Base-by-base conservation (phyloP, 768 basidiomycete genomes). In the Dioszegia aurantiaca region DNA sequence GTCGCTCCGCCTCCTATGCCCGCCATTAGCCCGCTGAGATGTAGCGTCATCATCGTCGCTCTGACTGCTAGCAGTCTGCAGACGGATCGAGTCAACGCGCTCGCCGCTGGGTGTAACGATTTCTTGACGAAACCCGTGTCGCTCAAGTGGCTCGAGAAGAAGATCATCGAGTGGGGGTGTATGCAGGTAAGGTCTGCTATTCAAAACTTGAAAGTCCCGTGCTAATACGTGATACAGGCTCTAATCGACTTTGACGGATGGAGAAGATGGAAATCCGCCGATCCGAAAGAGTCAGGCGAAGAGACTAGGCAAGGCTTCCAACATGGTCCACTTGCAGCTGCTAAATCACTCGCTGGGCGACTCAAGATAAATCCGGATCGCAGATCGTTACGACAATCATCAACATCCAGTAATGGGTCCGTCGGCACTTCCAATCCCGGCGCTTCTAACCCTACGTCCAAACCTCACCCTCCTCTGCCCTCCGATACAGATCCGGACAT, bases 81-180 rank as follows among this genome's bases (percentile, higher is more conserved):
- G 73, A 86, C 85, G 60, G 95, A 99, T 81, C 86, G 95, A 80
- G 90, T 97, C 45, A 87, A 87, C 19, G 95, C 95, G n/a, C 85
- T 99, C 37, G 93, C 90, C 4, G 95, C 95, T 1, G 95, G 95
- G 5, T 99, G 95, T 79, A 98, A 99, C 69, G 95, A 99, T 76
- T 99, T 98, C 78, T 77, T 99, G 47, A 98, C 93, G 40, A 99
- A 99, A 71, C 95, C 95, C 0, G 94, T 99, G 28, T 90, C 89
- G 6, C 80, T 95, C 27, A 81, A 87, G 43, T 99, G 95, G 95
- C 80, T 99, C 51, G 91, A 97, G 74, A 89, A 86, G 80, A 99
- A 99, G 80, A 93, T 98, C 73, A 89, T 94, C 60, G 95, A 99
- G 76, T 99, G 95, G 95, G 95, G 95, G 0, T 94, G 90, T 2